These are phyloP conservation scores for Ramularia collo-cygni DNA, from an alignment of 2,329 filamentous ascomycete genomes.

Conservation along the genomic window DNA sequence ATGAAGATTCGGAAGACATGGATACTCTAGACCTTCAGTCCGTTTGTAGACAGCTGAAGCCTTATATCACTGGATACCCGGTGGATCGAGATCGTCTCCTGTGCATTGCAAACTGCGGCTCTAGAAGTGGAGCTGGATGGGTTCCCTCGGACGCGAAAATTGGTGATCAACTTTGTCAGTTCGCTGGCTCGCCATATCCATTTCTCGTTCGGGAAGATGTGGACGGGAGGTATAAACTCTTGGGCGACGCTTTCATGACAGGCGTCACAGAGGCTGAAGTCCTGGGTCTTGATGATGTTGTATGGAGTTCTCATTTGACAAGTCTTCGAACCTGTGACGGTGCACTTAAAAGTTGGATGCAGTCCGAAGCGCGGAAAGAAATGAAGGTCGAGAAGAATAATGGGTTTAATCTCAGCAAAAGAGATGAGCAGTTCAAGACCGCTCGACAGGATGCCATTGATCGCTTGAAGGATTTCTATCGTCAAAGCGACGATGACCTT, in stretches of 20 bases:
- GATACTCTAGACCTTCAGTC: background rate
- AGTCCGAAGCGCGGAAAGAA: background rate
- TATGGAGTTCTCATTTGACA: background rate
- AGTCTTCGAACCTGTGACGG: background rate
- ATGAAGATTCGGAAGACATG: background rate
- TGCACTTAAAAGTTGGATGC: constrained; percentile 2
- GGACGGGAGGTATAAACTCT: background rate
- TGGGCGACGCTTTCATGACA: constrained; percentile 6
- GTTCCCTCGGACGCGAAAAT: constrained; percentile 1
- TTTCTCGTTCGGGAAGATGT: background rate
- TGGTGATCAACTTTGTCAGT: constrained; percentile 4
- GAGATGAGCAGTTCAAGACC: too few species aligned
- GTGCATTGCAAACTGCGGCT: background rate
- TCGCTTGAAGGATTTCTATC: too few species aligned
- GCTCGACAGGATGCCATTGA: too few species aligned
- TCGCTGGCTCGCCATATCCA: constrained; percentile 5
- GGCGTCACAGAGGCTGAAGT: constrained; percentile 1
- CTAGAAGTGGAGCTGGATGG: constrained; percentile 2
- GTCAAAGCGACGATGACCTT: too few species aligned
- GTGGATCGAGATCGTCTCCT: constrained; percentile 6
- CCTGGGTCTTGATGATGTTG: background rate
- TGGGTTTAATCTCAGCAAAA: too few species aligned
- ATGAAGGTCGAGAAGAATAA: background rate
- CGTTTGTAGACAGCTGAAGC: background rate
- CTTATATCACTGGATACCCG: constrained; percentile 6